phyloP scores from a whole-genome alignment of 1,139 yeast species.

The Candida sojae region DNA sequence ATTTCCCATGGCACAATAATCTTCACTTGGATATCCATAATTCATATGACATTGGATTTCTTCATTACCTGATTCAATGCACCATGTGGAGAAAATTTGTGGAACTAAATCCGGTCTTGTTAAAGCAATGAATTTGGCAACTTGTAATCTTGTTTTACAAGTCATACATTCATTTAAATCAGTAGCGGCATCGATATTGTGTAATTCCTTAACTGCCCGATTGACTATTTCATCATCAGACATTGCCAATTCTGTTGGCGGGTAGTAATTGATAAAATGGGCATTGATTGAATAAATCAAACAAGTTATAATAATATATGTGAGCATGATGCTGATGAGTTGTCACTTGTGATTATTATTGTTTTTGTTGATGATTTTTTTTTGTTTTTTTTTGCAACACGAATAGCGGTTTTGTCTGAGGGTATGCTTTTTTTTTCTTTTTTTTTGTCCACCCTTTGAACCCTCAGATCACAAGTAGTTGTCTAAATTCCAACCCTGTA shows the following conservation, averaged over 20 bases:
- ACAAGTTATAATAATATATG: neutral
- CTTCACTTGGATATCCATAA: constrained; percentile 23
- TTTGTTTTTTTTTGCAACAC: constrained; percentile 1
- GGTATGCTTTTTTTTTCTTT: neutral
- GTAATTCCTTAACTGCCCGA: constrained; percentile 19
- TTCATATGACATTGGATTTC: constrained; percentile 22
- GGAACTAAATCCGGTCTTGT: constrained; percentile 46
- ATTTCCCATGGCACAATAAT: constrained; percentile 21
- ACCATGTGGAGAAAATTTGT: constrained; percentile 42
- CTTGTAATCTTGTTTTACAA: constrained; percentile 39
- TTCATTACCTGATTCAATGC: constrained; percentile 37
- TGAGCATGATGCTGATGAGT: neutral
- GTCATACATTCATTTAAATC: constrained; percentile 33
- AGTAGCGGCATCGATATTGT: constrained; percentile 21
- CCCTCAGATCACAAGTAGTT: no score
- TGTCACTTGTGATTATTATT: neutral
- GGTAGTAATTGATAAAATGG: constrained; percentile 11
- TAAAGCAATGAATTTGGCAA: constrained; percentile 42
- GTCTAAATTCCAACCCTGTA: no score
- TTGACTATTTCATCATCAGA: constrained; percentile 18
- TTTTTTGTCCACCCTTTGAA: neutral
- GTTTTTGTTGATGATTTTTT: neutral
- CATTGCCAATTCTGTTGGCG: constrained; percentile 14
- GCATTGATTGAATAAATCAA: constrained; percentile 6
- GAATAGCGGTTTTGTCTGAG: neutral